Evolutionary conservation across 2,329 filamentous ascomycete species (phyloP), one percentile per base, ranked within the genome.

Genomic region (Pochonia chlamydosporia): DNA sequence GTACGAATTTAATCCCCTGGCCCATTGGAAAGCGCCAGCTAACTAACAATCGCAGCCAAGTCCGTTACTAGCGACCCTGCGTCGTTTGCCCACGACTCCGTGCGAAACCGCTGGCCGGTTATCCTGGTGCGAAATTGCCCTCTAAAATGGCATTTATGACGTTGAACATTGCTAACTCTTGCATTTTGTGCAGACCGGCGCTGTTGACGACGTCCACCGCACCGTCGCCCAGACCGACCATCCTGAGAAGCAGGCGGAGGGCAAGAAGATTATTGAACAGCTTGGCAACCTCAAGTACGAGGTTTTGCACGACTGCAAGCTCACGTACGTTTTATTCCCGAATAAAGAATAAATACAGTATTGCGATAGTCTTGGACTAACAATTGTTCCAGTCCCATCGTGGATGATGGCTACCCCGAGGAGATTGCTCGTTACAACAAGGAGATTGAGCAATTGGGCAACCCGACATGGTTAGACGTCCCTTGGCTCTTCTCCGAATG

Each of bases 401-500:
- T 72, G 13, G 86, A 96, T 56, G 91, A 96, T 62, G 88, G 87
- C 47, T 74, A 80, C 54, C 65, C 81, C 10, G 90, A 96, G 58
- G 91, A 96, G 64, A 80, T 96, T 25, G 76, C 76, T 13, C 74
- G 78, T 33, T 99, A 96, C 71, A 99, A 99, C 70, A 74, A 83
- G 54, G 91, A 97, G 67, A 71, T 99, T 5, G 78, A 85, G 55
- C 75, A 84, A 54, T 76, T 89, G 20, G 87, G 84, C 37, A 79
- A 77, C 40, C 81, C 87, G 0, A 83, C 78, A 41, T 99, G 93
- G 93, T 85, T 92, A 62, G 78, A 85, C 52, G 82, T 85, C 5
- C 79, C 90, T 5, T 99, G 93, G 93, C 77, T 99, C 2, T 99
- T 82, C 67, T 75, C 85, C 23, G 93, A 99, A 72, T 97, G 93